Evolutionary conservation across 1,284 basidiomycete genomes (phyloP), one percentile per base, ranked within the genome.

Genomic region (Cryptococcus sp.): DNA sequence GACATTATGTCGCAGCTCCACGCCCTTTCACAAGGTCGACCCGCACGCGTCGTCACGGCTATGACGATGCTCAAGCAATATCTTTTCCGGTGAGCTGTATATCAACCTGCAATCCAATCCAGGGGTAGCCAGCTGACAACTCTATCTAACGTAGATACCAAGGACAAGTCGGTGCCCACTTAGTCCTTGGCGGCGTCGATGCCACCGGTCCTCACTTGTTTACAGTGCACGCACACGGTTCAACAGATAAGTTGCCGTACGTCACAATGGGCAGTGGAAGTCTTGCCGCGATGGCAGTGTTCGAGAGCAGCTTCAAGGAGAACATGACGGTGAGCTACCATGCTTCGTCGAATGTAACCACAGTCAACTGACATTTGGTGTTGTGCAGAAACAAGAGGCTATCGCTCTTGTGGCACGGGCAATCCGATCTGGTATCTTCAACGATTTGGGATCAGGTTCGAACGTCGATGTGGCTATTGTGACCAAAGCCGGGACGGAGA

Each of bases 211-310:
- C 94, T 4, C 92, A 99, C 64, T 87, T 99, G 8, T 99, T 97
- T 82, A 98, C 95, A 13, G 89, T 99, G 64, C 88, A 90, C 62
- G 94, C 96, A 1, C 95, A 99, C 79, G 96, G 96, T 8, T 95
- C 92, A 17, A 98, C 96, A 0, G 96, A 99, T 81, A 99, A 99
- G 80, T 84, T 99, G 38, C 96, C 96, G 0, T 99, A 97, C 72
- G 95, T 99, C 35, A 98, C 96, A 0, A 99, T 99, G 95, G 96
- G 96, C 38, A 93, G 90, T 5, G 96, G 96, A 61, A 89, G 87
- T 70, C 83, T 98, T 50, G 96, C 96, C 2, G 96, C 95, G 23
- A 99, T 99, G 96, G 92, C 94, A 16, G 89, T 99, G 15, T 99
- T 99, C 69, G 96, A 99, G 77, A 87, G 85, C 54, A 78, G 83